A percentile compares a stretch with the other conserved stretches of the same genome.
Conservation (phyloP, 2,329 filamentous ascomycete species). For the Helminthosporium solani region DNA sequence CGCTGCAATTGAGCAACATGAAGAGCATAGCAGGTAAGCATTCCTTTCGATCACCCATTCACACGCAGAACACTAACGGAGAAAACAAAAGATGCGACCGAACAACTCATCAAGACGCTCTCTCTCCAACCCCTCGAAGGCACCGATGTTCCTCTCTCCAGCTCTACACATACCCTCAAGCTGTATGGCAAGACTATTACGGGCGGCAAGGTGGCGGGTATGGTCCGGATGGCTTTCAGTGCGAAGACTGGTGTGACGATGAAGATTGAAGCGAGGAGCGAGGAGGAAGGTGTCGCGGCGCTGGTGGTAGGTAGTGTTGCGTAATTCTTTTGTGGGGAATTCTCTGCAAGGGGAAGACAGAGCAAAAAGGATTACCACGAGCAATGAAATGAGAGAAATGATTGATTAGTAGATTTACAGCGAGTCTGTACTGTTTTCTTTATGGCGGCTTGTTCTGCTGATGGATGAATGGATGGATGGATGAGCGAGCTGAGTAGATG, state of each 20-base stretch:
- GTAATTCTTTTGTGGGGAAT: conserved; percentile 45
- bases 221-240: conserved; percentile 90
- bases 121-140: conserved; percentile 93
- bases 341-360: background rate
- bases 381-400: background rate
- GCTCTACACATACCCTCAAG: conserved; percentile 91
- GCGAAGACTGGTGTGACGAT: conserved; percentile 92
- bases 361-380: background rate
- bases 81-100: conserved; percentile 79
- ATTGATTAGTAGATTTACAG: background rate
- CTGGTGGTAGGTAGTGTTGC: conserved; percentile 82
- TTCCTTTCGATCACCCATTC: background rate
- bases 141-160: conserved; percentile 84
- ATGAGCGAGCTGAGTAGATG: background rate
- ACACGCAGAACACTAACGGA: conserved; percentile 15
- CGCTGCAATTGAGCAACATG: conserved; percentile 79
- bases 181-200: conserved; percentile 92
- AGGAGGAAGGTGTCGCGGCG: conserved; percentile 87
- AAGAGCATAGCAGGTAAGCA: conserved; percentile 87
- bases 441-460: background rate
- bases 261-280: conserved; percentile 88
- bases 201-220: conserved; percentile 84
- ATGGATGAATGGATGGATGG: no score
- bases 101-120: conserved; percentile 81
- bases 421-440: background rate